A percentile compares a stretch with the other conserved stretches of the same genome.
Conservation (phyloP, 805 yeast genomes). For the Candida berthetii region DNA sequence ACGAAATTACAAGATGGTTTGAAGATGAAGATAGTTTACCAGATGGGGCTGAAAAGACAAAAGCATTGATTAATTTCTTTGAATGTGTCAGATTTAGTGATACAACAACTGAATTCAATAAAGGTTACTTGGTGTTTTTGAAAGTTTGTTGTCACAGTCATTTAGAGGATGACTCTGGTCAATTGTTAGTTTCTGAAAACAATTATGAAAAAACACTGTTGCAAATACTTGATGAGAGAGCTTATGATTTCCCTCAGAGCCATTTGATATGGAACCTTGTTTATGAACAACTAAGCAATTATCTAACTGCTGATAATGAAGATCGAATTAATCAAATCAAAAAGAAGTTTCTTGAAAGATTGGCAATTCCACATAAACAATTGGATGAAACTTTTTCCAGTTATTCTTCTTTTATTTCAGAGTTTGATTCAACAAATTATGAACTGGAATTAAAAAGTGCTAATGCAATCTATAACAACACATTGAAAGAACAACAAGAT, state of each 20-base stretch:
- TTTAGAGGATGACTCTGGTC: background rate
- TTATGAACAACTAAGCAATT: background rate
- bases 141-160: background rate
- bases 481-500: conserved; percentile 22
- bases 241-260: background rate
- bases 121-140: background rate
- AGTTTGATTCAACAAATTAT: conserved; percentile 23
- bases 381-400: conserved; percentile 33
- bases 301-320: background rate
- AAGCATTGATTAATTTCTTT: background rate
- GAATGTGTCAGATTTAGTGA: background rate
- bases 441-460: conserved; percentile 30
- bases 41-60: background rate
- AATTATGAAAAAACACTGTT: background rate
- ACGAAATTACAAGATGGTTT: background rate
- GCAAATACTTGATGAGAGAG: background rate
- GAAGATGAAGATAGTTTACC: background rate
- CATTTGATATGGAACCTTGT: background rate
- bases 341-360: conserved; percentile 18
- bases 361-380: conserved; percentile 33
- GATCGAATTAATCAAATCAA: conserved; percentile 1
- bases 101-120: background rate
- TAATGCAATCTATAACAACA: conserved; percentile 22
- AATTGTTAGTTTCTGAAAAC: background rate
- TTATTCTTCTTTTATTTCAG: conserved; percentile 35